Base-by-base conservation (phyloP, 2,329 filamentous ascomycete genomes). In the Fulvia fulva region DNA sequence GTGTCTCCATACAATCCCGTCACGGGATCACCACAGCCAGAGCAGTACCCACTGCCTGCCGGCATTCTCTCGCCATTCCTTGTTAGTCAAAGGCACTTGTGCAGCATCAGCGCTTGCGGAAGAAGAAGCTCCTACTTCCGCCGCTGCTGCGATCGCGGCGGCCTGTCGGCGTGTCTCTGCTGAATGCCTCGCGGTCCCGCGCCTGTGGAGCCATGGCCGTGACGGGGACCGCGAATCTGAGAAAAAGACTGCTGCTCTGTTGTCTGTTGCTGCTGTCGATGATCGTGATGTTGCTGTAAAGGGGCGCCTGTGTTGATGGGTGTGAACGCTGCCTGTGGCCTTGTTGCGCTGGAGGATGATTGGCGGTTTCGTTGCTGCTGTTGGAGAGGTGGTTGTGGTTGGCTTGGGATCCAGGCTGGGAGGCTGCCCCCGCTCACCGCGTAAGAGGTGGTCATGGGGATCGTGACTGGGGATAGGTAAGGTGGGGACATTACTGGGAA, bases 401-500 rank as follows among this genome's bases (percentile, higher is more conserved):
- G 54, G 12, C 49, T 49, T 7, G 64, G 60, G 66, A 68, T 67
- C 8, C 66, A 64, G 23, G 68, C 65, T 52, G 68, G 64, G 12
- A 68, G 55, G n/a, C n/a, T n/a, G n/a, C n/a, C n/a, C 7, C 21
- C 46, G 21, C 66, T 65, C 7, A 68, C 51, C 44, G 62, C 61
- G 54, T 63, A 70, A 7, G 64, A 63, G 22, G 53, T 47, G 12
- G 21, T 34, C 45, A n/a, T 34, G 7, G 53, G 44, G 43, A 14
- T 19, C 49, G 61, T 63, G 23, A 63, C 60, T 7, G 61, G 63
- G 9, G 62, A 55, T 25, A 65, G 53, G 57, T 61, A 60, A 11
- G 63, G 58, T 16, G 67, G 63, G 16, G 68, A 66, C 47, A 68
- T 68, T 32, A 69, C 65, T 22, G 69, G 69, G 53, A 71, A 71